A percentile compares a stretch with the other conserved stretches of the same genome.
Evolutionary conservation across 2,329 filamentous ascomycete species (phyloP).

Genomic region (Neonectria ditissima): DNA sequence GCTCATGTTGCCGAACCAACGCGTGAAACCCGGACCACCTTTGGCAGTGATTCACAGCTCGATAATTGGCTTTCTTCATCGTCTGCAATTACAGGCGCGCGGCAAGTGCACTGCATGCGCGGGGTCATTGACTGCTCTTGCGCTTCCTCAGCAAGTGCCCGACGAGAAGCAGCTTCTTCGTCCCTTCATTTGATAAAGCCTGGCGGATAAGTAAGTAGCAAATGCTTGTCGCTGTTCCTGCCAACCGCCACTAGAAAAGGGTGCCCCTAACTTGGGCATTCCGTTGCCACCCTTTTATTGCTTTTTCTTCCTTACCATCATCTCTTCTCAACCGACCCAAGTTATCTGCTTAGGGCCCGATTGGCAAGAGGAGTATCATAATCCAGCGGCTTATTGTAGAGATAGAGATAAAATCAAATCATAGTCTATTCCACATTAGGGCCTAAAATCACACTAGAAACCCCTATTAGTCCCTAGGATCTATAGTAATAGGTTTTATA

Average conservation of each 20-base stretch:
- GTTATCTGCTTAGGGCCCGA: neutral
- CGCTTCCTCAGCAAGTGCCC: neutral
- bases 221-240: neutral
- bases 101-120: neutral
- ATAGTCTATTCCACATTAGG: too few relatives aligned
- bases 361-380: too few relatives aligned
- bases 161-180: slow-evolving; percentile 6
- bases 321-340: too few relatives aligned
- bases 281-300: slow-evolving; percentile 22
- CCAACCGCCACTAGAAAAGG: slow-evolving; percentile 6
- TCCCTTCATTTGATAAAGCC: neutral
- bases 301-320: slow-evolving; percentile 19
- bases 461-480: too few relatives aligned
- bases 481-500: too few relatives aligned
- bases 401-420: too few relatives aligned
- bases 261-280: neutral
- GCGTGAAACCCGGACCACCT: neutral
- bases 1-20: neutral
- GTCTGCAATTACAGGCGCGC: neutral
- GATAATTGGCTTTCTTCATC: neutral
- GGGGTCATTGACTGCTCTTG: neutral
- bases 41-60: neutral
- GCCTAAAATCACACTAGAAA: too few relatives aligned
- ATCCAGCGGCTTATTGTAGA: too few relatives aligned
- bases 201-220: neutral